Evolutionary conservation across 2,329 filamentous ascomycete genomes (phyloP), one percentile per base, ranked within the genome.

Genomic region (Clonostachys rosea): DNA sequence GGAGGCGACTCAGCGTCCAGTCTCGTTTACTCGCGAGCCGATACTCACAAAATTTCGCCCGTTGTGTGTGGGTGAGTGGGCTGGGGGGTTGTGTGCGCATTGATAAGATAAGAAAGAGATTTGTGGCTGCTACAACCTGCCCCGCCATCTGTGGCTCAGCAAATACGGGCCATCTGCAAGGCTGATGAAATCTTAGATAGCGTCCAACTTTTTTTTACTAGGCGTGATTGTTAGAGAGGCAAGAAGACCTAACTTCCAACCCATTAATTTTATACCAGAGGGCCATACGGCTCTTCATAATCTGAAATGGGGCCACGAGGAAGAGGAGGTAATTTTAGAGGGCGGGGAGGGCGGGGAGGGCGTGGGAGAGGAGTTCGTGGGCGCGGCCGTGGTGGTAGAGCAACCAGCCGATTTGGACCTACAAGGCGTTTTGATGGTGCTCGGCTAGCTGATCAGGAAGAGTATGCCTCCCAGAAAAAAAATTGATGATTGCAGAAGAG

Each of bases 21-120:
- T 30, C 24, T 30, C 24, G 24, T 30, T 30, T 30, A 30, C 24
- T 30, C 24, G 24, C 24, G 24, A 30, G 24, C 24, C 24, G 24
- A 30, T 30, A 16, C 34, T 46, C 11, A 42, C 54, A 64, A 66
- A 66, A 65, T 69, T 68, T 56, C 60, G 60, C 58, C 46, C 60
- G 68, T 67, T 70, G 71, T 70, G 62, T 61, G 62, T 66, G 60
- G 61, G 58, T 57, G 61, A 62, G 62, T 66, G 65, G 65, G 14
- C 52, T 42, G 24, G 49, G 61, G 65, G 70, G 68, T 75, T 77
- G 74, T 77, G 74, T 70, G 73, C 73, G 70, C 73, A 75, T 76
- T 74, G 74, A 75, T 75, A 76, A 73, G 67, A 71, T 69, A 69
- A 69, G 60, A 50, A 47, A 30, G 16, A 46, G 17, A 41, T 40